Base-by-base conservation (phyloP, 2,329 filamentous ascomycete genomes). In the Aspergillus novoparasiticus region DNA sequence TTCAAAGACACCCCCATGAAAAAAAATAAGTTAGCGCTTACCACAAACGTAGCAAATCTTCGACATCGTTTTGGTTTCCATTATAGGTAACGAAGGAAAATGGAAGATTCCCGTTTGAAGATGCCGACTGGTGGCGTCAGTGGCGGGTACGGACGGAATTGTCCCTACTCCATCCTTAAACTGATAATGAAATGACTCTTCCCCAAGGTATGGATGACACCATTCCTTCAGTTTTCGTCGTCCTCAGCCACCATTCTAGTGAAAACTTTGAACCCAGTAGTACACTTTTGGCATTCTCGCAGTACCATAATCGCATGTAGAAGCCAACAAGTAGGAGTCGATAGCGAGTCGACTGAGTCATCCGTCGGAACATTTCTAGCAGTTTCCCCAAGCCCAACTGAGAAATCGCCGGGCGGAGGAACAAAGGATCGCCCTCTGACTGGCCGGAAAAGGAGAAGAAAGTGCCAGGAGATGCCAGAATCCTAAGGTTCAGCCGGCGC, bases 121-220 rank as follows among this genome's bases (percentile, higher is more conserved):
- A 64, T 59, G 23, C 59, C 61, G 61, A 63, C 62, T 61, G 68
- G 69, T 71, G 69, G 69, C 69, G 69, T 71, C 64, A 68, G 69
- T 69, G 69, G 69, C 69, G 69, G 68, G 62, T 62, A 45, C 58
- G 62, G 60, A 64, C 66, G 66, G 65, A 64, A 60, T 61, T 39
- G 45, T 34, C 48, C 26, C 26, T 53, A 53, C 32, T 58, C 58
- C 48, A 34, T 54, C 48, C 36, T 48, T 39, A 50, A 36, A 57
- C 57, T 54, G 43, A 48, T 28, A 58, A 48, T 34, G 43, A 51
- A 58, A 48, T 34, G 43, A 51, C 21, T 58, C 34, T 58, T 30
- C 34, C 41, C 45, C 30, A 41, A 39, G 51, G 30, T 36, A 41
- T 39, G 51, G 30, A 55, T 55, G 34, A 45, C 36, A 30, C 43